These are phyloP conservation scores for Fusarium hostae DNA, from an alignment of 2,329 filamentous ascomycete genomes.

Conservation along the genomic window DNA sequence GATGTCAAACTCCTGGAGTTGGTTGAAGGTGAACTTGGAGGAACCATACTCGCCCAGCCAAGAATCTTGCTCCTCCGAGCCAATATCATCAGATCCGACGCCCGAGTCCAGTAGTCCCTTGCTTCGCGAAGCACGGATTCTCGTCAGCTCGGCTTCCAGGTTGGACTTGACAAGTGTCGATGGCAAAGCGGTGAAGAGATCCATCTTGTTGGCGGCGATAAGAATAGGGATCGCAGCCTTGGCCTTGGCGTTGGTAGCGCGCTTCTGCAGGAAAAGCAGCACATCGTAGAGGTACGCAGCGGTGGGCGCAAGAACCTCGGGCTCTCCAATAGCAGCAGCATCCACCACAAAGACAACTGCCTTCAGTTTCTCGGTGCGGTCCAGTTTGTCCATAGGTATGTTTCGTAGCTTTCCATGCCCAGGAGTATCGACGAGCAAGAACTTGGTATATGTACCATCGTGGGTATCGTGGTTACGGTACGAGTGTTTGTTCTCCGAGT, in stretches of 20 bases:
- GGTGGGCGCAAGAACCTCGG: constrained; percentile 73
- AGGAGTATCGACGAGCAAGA: constrained; percentile 87
- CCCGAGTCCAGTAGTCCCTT: constrained; percentile 87
- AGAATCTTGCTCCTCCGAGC: constrained; percentile 78
- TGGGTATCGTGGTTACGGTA: constrained; percentile 67
- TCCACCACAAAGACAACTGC: constrained; percentile 92
- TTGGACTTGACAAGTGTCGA: constrained; percentile 77
- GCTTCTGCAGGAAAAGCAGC: constrained; percentile 83
- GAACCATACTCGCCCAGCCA: constrained; percentile 86
- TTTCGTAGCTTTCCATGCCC: constrained; percentile 94
- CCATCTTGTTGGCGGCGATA: constrained; percentile 93
- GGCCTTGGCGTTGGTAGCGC: constrained; percentile 60
- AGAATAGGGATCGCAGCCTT: constrained; percentile 73
- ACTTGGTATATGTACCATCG: constrained; percentile 70
- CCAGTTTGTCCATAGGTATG: constrained; percentile 67
- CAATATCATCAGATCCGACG: constrained; percentile 71
- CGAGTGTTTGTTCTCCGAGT: constrained; percentile 55
- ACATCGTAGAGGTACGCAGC: constrained; percentile 91
- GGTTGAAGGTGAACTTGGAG: constrained; percentile 79
- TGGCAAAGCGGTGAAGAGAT: constrained; percentile 92
- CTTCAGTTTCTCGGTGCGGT: constrained; percentile 62
- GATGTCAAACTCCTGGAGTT: constrained; percentile 86
- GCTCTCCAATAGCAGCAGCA: constrained; percentile 72
- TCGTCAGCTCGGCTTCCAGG: constrained; percentile 83
- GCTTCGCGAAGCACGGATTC: constrained; percentile 79